Evolutionary conservation across 139 green algal species (phyloP).

Genomic region (Chlamydomonas schloesseri): DNA sequence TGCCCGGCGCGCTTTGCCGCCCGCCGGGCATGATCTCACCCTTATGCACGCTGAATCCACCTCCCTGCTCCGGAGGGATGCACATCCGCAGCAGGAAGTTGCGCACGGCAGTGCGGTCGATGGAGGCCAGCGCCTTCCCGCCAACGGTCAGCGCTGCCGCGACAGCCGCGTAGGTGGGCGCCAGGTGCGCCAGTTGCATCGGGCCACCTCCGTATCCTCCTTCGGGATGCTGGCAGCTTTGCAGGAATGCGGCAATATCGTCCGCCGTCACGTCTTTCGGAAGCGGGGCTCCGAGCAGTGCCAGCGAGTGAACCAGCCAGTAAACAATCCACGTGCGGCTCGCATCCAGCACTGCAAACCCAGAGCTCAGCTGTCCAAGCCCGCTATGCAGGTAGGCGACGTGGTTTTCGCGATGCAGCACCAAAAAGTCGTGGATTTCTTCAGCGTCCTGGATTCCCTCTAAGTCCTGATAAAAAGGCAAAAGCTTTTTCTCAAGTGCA

Average conservation of each 20-base stretch:
- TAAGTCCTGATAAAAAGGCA: constrained; percentile 50
- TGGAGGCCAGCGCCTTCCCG: constrained; percentile 67
- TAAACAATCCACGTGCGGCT: constrained; percentile 93
- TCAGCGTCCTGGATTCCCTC: constrained; percentile 5
- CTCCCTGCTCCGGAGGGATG: constrained; percentile 69
- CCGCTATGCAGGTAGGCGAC: constrained; percentile 73
- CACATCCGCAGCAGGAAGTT: constrained; percentile 86
- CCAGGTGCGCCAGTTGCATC: constrained; percentile 93
- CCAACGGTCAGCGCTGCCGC: constrained; percentile 88
- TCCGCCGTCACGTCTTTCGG: constrained; percentile 25
- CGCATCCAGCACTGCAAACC: constrained; percentile 83
- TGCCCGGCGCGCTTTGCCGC: too few relatives aligned
- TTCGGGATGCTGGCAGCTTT: constrained; percentile 72
- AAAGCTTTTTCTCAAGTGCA: constrained; percentile 67
- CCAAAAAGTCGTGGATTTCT: constrained; percentile 43
- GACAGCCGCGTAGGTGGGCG: constrained; percentile 94
- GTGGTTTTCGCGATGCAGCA: constrained; percentile 68
- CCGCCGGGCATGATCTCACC: constrained; percentile 48
- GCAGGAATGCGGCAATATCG: constrained; percentile 81
- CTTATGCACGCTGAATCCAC: constrained; percentile 91
- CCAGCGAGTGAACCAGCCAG: constrained; percentile 92
- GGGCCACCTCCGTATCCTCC: constrained; percentile 94
- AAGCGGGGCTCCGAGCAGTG: constrained; percentile 73
- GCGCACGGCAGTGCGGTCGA: constrained; percentile 66
- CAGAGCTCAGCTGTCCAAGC: constrained; percentile 63